Evolutionary conservation across 1,284 basidiomycete species (phyloP), one percentile per base, ranked within the genome.

Genomic region (Leucoagaricus sp.): DNA sequence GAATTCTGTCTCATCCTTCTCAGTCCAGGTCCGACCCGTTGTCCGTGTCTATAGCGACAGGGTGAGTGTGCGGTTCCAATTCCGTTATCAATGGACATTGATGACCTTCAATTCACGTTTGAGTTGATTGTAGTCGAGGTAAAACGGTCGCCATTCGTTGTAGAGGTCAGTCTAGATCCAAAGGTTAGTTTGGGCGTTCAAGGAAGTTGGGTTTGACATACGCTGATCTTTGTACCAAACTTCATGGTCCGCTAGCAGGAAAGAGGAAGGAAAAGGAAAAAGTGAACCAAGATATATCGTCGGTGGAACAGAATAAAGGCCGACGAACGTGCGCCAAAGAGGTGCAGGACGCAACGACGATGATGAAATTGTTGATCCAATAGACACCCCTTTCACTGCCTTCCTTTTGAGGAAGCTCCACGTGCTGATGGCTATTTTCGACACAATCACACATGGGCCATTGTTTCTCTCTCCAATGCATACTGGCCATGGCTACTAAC

Each of bases 111-210:
- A 85, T 66, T 93, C 88, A 59, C 92, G 89, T 73, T 98, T 98
- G 57, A 98, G 80, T 9, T 81, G 79, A 66, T 91, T 92, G 68
- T 97, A 97, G 75, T 95, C 85, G 60, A 97, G 83, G 69, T 97
- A 97, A 67, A 89, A 91, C 19, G 91, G 89, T 19, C 87, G 82
- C 94, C 94, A 96, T 81, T 94, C 94, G 62, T 83, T 82, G 73
- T 96, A 96, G 48, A 93, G 80, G 65, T 90, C 88, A 59, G 86
- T 87, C 92, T 95, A 66, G 45, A 57, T 8, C n/a, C 48, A 42
- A 40, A 50, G 45, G 50, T 56, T 34, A 28, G 42, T 34, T 46
- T n/a, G 28, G 40, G 52, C 28, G 25, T 26, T 12, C 52, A n/a
- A 59, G 52, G 46, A 45, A 36, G 49, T 28, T 49, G 31, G 47